Evolutionary conservation across 768 basidiomycete species (phyloP), one percentile per base, ranked within the genome.

Genomic region (Tricholoma matsutake): DNA sequence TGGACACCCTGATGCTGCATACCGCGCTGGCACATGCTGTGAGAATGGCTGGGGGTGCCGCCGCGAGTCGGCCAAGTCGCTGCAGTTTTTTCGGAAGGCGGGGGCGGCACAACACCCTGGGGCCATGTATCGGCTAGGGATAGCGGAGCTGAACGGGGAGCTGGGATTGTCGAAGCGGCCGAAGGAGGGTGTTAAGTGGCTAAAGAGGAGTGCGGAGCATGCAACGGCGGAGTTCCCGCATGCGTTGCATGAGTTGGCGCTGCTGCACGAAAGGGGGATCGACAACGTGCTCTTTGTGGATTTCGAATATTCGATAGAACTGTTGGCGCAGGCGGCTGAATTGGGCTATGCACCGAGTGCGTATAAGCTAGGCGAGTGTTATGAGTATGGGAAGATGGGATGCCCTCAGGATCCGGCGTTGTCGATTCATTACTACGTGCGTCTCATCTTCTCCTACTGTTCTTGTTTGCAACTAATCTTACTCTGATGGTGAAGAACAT

Each of bases 41-140:
- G 97, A 99, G 81, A 96, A 98, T 68, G 97, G 96, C 29, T 98
- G 96, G 97, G 97, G 97, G 6, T 96, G 94, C 72, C 81, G 96
- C 55, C 84, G 94, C 13, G 97, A 98, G 74, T 88, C 86, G 16
- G 87, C 88, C 47, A 98, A 98, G 70, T 94, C 96, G 0, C 75
- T 98, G 35, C 88, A 91, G 59, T 97, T 95, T 78, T 98, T 89
- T 79, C 86, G 91, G 61, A 98, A 97, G 75, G 94, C 96, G 6
- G 93, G 89, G 0, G 94, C 95, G 0, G 86, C 93, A 0, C 82
- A 89, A 11, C 96, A 98, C 65, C 94, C 95, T 0, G 94, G 94
- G 14, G 92, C 97, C 0, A 92, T 98, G 88, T 98, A 98, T 73
- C 90, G 97, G 14, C 86, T 99, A 25, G 97, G 96, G 6, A 92